These are phyloP conservation scores for Fraxinus platypoda DNA, from an alignment of 305 asterid genomes.

Conservation along the genomic window DNA sequence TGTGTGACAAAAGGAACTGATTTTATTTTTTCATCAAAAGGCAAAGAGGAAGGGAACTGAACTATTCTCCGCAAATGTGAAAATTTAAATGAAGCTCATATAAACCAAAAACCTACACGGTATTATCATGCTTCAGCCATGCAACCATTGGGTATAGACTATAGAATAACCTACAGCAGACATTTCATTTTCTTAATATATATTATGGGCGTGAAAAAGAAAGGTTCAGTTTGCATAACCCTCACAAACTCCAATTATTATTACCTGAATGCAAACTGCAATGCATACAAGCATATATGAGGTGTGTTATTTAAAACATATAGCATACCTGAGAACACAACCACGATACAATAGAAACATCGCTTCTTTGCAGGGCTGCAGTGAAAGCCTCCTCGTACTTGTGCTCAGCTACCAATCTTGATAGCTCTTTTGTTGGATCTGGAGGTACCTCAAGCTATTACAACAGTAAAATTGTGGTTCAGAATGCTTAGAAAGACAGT, in stretches of 20 bases:
- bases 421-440: slow-evolving; percentile 87
- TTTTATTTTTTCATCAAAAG: background rate
- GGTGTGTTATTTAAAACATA: background rate
- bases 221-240: background rate
- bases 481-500: background rate
- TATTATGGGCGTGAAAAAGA: background rate
- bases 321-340: slow-evolving; percentile 80
- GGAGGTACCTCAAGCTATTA: slow-evolving; percentile 63
- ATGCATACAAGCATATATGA: background rate
- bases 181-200: background rate
- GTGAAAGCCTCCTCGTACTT: slow-evolving; percentile 89
- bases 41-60: background rate
- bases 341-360: slow-evolving; percentile 82
- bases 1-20: background rate
- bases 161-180: slow-evolving; percentile 3
- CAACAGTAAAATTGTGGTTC: background rate
- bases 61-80: background rate
- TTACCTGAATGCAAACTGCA: slow-evolving; percentile 22
- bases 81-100: background rate
- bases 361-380: slow-evolving; percentile 80
- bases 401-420: slow-evolving; percentile 70
- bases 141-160: background rate
- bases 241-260: background rate
- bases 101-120: background rate
- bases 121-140: background rate